A percentile compares a stretch with the other conserved stretches of the same genome.
phyloP scores from a whole-genome alignment of 805 yeast genomes.

The Yarrowia divulgata region DNA sequence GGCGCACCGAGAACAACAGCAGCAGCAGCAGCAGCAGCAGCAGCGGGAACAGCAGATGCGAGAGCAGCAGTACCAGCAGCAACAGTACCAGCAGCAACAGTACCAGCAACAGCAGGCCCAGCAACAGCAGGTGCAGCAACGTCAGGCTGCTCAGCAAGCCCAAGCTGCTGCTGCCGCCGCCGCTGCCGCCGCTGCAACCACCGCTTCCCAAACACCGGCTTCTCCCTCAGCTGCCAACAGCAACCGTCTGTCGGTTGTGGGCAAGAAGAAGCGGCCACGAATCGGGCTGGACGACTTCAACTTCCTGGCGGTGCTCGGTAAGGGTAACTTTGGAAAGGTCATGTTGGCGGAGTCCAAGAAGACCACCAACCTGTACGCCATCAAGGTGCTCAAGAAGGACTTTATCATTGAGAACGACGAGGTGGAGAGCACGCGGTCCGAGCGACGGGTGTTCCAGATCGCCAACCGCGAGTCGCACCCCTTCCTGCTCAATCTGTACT shows the following conservation, averaged over 20 bases:
- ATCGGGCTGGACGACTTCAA: slow-evolving; percentile 94
- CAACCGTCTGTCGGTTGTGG: slow-evolving; percentile 1
- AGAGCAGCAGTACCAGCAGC: slow-evolving; percentile 38
- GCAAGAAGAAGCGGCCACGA: slow-evolving; percentile 45
- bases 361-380: slow-evolving; percentile 84
- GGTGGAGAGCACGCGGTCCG: slow-evolving; percentile 92
- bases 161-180: slow-evolving; percentile 9
- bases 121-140: slow-evolving; percentile 39
- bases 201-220: not conserved
- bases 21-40: slow-evolving; percentile 38
- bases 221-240: not conserved
- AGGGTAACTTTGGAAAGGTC: slow-evolving; percentile 98
- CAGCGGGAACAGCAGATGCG: slow-evolving; percentile 38
- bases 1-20: slow-evolving; percentile 41
- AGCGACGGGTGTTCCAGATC: slow-evolving; percentile 83
- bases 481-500: slow-evolving; percentile 84
- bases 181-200: not conserved
- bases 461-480: slow-evolving; percentile 93
- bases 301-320: slow-evolving; percentile 92
- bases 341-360: slow-evolving; percentile 94
- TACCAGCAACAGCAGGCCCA: slow-evolving; percentile 40
- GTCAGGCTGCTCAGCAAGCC: slow-evolving; percentile 36
- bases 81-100: slow-evolving; percentile 40
- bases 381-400: slow-evolving; percentile 94
- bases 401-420: slow-evolving; percentile 95